Evolutionary conservation across 1,284 basidiomycete species (phyloP).

Genomic region (Apiotrichum akiyoshidainum): DNA sequence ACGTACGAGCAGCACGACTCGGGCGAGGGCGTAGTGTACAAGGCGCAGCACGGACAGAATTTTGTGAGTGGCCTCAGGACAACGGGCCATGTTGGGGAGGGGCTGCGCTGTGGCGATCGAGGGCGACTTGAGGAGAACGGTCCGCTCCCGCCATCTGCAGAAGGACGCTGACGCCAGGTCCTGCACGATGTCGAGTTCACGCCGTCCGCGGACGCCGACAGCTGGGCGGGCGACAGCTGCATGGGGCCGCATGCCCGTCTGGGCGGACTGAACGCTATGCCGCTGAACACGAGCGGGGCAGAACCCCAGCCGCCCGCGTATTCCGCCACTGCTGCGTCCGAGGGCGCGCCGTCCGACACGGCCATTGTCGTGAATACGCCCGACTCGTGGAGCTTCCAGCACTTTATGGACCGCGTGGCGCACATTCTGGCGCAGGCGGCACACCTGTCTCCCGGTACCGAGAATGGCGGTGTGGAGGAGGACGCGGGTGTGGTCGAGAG

Average conservation of each 20-base stretch:
- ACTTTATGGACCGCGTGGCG: constrained; percentile 7
- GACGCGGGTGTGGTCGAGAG: too few relatives aligned
- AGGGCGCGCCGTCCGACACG: not conserved
- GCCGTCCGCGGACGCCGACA: not conserved
- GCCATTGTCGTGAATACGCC: constrained; percentile 5
- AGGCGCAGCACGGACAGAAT: constrained; percentile 5
- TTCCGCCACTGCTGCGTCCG: not conserved
- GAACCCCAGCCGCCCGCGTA: too few relatives aligned
- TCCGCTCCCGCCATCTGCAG: not conserved
- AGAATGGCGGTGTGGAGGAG: too few relatives aligned
- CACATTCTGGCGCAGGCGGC: constrained; percentile 2
- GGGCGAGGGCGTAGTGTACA: not conserved
- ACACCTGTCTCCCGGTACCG: not conserved
- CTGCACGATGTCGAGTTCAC: not conserved
- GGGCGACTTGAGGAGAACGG: too few relatives aligned
- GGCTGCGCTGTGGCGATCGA: too few relatives aligned
- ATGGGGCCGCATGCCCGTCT: not conserved
- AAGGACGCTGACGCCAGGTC: constrained; percentile 1
- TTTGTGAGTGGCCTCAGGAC: constrained; percentile 7
- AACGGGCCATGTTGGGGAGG: too few relatives aligned
- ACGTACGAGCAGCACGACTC: not conserved
- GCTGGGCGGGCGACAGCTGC: not conserved
- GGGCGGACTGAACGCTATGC: not conserved
- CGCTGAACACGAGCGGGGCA: not conserved
- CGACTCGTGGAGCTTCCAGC: constrained; percentile 10